A percentile compares a stretch with the other conserved stretches of the same genome.
These are phyloP conservation scores for Brassica balearica DNA, from an alignment of 441 rosid genomes.

Conservation along the genomic window DNA sequence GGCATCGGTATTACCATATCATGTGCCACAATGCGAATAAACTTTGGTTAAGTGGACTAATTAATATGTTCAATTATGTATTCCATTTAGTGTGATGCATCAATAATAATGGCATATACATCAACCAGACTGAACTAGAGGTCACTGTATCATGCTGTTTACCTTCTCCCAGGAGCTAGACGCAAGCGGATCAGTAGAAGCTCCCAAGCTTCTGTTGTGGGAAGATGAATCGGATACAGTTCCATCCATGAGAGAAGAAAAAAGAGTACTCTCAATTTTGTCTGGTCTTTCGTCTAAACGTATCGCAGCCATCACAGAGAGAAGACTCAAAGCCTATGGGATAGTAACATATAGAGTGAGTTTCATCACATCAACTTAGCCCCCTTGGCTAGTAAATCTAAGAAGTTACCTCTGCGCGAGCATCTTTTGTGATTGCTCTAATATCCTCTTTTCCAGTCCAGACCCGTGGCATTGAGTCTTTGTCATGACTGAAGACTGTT, in stretches of 20 bases:
- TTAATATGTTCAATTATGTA: not conserved
- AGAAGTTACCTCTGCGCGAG: conserved; percentile 65
- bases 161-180: conserved; percentile 89
- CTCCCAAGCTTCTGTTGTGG: conserved; percentile 51
- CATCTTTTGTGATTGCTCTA: conserved; percentile 71
- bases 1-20: not conserved
- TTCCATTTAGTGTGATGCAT: conserved; percentile 10
- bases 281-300: conserved; percentile 80
- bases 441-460: conserved; percentile 94
- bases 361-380: conserved; percentile 28
- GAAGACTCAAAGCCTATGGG: conserved; percentile 66
- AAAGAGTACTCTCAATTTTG: conserved; percentile 60
- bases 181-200: conserved; percentile 65
- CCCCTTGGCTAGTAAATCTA: conserved; percentile 8
- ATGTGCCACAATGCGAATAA: not conserved
- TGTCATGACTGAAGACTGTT: conserved; percentile 71
- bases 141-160: conserved; percentile 12
- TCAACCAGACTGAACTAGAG: conserved; percentile 2
- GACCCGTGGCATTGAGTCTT: conserved; percentile 76
- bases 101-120: not conserved
- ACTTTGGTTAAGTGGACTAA: conserved; percentile 9
- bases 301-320: conserved; percentile 75
- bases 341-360: conserved; percentile 31
- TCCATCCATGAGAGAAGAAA: conserved; percentile 68
- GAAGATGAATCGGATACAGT: conserved; percentile 52